phyloP scores from a whole-genome alignment of 2,329 filamentous ascomycete species.

The Cryphonectria naterciae region DNA sequence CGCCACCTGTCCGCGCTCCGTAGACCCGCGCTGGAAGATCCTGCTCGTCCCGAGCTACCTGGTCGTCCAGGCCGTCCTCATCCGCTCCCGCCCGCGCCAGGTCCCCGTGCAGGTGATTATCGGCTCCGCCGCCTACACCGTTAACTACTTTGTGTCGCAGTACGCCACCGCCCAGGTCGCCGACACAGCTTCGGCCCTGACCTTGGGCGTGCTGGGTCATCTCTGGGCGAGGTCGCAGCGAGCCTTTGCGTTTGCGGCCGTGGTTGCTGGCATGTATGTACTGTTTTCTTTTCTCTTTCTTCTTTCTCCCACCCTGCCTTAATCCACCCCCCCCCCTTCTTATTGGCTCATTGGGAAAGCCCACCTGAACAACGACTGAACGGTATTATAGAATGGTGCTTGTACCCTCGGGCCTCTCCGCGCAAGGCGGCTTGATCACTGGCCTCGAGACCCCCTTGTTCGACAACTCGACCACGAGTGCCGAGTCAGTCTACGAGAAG shows the following conservation, averaged over 20 bases:
- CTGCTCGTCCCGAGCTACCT: constrained; percentile 71
- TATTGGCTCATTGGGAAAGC: not conserved
- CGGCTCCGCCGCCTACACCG: constrained; percentile 29
- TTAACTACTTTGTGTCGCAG: constrained; percentile 30
- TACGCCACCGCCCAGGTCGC: constrained; percentile 29
- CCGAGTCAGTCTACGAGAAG: constrained; percentile 11
- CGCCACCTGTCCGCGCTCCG: constrained; percentile 37
- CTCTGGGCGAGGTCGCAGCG: constrained; percentile 29
- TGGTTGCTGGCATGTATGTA: constrained; percentile 26
- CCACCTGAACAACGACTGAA: not conserved
- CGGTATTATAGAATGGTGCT: constrained; percentile 15
- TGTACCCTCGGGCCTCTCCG: constrained; percentile 26
- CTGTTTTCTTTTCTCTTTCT: too few relatives aligned
- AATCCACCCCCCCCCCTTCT: not conserved
- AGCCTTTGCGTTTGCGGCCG: constrained; percentile 26
- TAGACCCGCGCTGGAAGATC: constrained; percentile 52
- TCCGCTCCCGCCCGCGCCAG: constrained; percentile 24
- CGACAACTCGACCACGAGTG: constrained; percentile 17
- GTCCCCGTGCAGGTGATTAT: constrained; percentile 29
- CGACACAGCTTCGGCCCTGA: constrained; percentile 27
- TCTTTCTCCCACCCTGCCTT: too few relatives aligned
- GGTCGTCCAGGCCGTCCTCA: constrained; percentile 48
- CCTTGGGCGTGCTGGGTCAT: constrained; percentile 27
- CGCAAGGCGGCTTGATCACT: constrained; percentile 23
- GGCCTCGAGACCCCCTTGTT: constrained; percentile 24